These are phyloP conservation scores for Lyophyllum decastes DNA, from an alignment of 768 basidiomycete genomes.

Conservation along the genomic window DNA sequence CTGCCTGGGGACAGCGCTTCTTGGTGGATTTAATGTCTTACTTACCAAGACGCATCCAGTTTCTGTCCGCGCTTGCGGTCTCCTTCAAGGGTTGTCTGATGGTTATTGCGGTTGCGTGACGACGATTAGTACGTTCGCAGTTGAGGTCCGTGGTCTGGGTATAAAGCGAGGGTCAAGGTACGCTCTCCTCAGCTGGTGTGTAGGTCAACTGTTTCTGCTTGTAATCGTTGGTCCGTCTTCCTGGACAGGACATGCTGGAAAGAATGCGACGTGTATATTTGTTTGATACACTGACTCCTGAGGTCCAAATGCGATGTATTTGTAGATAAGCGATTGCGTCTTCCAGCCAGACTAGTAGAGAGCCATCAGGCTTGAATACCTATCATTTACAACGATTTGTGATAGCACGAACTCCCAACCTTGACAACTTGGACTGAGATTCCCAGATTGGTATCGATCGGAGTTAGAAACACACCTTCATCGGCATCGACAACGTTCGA, in stretches of 20 bases:
- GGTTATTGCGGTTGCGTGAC: constrained; percentile 96
- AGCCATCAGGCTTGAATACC: neutral
- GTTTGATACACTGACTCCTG: constrained; percentile 10
- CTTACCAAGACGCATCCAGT: constrained; percentile 53
- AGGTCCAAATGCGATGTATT: neutral
- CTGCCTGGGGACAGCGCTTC: constrained; percentile 76
- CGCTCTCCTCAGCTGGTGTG: constrained; percentile 62
- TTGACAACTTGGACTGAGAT: no score
- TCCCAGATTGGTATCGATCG: constrained; percentile 26
- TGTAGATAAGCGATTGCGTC: neutral
- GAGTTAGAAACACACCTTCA: constrained; percentile 35
- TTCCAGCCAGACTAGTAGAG: neutral
- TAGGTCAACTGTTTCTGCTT: constrained; percentile 70
- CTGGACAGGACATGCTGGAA: constrained; percentile 42
- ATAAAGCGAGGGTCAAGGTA: constrained; percentile 68
- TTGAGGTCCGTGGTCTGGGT: constrained; percentile 66
- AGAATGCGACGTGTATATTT: constrained; percentile 54
- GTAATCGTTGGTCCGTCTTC: constrained; percentile 72
- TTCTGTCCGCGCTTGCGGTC: constrained; percentile 54
- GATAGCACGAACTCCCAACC: no score
- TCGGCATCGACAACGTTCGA: constrained; percentile 22
- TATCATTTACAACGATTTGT: neutral
- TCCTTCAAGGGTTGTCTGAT: constrained; percentile 82
- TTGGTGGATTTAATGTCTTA: constrained; percentile 72
- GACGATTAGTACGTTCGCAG: constrained; percentile 91